Evolutionary conservation across 2,329 filamentous ascomycete species (phyloP).

Genomic region (Diaporthe caulivora): DNA sequence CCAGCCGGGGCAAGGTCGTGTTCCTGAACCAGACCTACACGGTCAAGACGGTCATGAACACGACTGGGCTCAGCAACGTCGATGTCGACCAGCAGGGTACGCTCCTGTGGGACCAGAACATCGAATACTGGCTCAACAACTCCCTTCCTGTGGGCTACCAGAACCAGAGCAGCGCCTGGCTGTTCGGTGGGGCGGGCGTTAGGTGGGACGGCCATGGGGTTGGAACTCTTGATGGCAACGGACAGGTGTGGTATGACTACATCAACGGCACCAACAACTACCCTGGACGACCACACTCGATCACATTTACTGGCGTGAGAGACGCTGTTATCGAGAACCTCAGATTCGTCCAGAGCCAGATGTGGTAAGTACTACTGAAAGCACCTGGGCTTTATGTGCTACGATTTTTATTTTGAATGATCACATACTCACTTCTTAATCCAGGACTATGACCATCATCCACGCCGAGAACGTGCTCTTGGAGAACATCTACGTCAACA

Average conservation of each 20-base stretch:
- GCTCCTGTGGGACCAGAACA: conserved; percentile 40
- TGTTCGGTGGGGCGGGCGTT: conserved; percentile 56
- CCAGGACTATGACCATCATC: conserved; percentile 41
- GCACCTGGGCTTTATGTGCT: neutral
- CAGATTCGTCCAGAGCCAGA: conserved; percentile 38
- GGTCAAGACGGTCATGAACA: conserved; percentile 44
- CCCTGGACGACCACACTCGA: conserved; percentile 46
- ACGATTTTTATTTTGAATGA: neutral
- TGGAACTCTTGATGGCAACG: conserved; percentile 50
- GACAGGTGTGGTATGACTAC: conserved; percentile 47
- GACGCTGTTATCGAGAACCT: conserved; percentile 34
- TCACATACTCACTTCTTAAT: neutral
- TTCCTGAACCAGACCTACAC: conserved; percentile 45
- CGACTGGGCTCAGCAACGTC: conserved; percentile 45
- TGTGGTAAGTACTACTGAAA: conserved; percentile 35
- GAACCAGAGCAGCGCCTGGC: conserved; percentile 56
- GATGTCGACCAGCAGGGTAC: conserved; percentile 46
- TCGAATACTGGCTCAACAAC: conserved; percentile 54
- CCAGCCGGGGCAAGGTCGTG: conserved; percentile 42
- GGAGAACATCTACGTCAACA: conserved; percentile 38
- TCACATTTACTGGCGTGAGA: conserved; percentile 42
- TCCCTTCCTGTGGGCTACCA: conserved; percentile 56
- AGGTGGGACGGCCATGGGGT: conserved; percentile 54
- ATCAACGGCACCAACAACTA: conserved; percentile 47
- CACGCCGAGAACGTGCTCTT: conserved; percentile 37